Base-by-base conservation (phyloP, 164 flowering plant genomes). In the Aristolochia californica region DNA sequence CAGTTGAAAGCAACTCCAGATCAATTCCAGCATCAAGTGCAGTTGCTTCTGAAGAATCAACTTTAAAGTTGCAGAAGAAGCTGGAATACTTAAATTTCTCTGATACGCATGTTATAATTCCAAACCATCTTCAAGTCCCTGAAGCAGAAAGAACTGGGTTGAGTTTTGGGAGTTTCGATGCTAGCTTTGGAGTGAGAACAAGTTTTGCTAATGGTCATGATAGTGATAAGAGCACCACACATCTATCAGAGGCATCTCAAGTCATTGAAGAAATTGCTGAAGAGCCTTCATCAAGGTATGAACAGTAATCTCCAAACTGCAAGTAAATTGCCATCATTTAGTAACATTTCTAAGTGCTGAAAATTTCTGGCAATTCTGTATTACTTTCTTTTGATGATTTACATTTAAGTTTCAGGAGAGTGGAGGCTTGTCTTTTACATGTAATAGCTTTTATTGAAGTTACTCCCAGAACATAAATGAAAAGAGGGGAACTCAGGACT, bases 161-260 rank as follows among this genome's bases (percentile, higher is more conserved):
- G 51, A 83, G 85, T 64, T 90, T 90, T 80, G 97, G 97, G 72
- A 90, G 97, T 70, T 83, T 90, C 73, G 88, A 79, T 72, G 82
- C 80, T 60, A 62, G 61, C 64, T 85, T 85, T 75, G 84, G 74
- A 17, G 57, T 80, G 17, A 60, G 61, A 48, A 64, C 76, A 34
- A 69, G 58, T 64, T 47, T 59, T 63, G 58, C 18, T 13, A 57
- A 63, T 72, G 78, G 43, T 61, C 75, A 66, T 24, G 87, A 70
- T 66, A 67, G 63, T 64, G 90, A 78, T 13, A 77, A 78, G 63
- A 79, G 73, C 69, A 69, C 81, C 43, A 66, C 78, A 52, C 67
- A 74, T 54, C 23, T 68, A 5, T 80, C 94, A 53, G 87, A 87
- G 57, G 66, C 82, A 62, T 78, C 93, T 55, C 84, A 69, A 57